These are phyloP conservation scores for Xylariaceae sp. DNA, from an alignment of 2,329 filamentous ascomycete genomes.

Conservation along the genomic window DNA sequence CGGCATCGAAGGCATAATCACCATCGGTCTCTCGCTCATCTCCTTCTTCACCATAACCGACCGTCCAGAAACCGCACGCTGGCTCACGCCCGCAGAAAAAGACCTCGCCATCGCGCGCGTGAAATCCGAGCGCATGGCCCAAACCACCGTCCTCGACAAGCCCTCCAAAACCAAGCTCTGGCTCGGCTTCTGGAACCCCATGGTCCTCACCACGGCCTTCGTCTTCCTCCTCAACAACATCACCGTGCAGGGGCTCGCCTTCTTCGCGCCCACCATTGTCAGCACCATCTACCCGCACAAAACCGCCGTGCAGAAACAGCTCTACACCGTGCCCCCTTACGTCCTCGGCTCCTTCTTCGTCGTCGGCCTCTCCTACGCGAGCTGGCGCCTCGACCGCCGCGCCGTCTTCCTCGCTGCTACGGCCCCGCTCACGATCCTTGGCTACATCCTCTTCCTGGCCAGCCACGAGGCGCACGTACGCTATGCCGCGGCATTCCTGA, in stretches of 20 bases:
- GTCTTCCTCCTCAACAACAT: conserved; percentile 39
- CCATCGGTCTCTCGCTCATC: conserved; percentile 48
- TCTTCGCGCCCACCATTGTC: conserved; percentile 68
- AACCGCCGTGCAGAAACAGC: conserved; percentile 57
- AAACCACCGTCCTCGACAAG: conserved; percentile 58
- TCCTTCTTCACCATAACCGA: conserved; percentile 63
- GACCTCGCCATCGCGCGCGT: conserved; percentile 60
- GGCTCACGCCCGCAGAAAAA: conserved; percentile 62
- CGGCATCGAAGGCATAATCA: conserved; percentile 47
- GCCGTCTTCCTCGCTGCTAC: conserved; percentile 55
- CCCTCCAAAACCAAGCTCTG: conserved; percentile 55
- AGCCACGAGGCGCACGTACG: conserved; percentile 46
- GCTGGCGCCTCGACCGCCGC: conserved; percentile 55
- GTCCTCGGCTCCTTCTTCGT: conserved; percentile 64
- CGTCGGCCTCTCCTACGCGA: conserved; percentile 54
- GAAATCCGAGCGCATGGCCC: conserved; percentile 61
- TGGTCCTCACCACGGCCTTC: conserved; percentile 33
- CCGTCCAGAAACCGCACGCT: conserved; percentile 60
- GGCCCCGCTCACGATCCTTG: conserved; percentile 60
- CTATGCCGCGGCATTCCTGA: conserved; percentile 67
- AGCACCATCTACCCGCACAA: conserved; percentile 58
- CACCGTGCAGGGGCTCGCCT: conserved; percentile 64
- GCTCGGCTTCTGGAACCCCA: conserved; percentile 59
- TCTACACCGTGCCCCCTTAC: conserved; percentile 67
- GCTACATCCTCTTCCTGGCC: conserved; percentile 67